Conservation (phyloP, 768 basidiomycete genomes). For the Panus rudis region DNA sequence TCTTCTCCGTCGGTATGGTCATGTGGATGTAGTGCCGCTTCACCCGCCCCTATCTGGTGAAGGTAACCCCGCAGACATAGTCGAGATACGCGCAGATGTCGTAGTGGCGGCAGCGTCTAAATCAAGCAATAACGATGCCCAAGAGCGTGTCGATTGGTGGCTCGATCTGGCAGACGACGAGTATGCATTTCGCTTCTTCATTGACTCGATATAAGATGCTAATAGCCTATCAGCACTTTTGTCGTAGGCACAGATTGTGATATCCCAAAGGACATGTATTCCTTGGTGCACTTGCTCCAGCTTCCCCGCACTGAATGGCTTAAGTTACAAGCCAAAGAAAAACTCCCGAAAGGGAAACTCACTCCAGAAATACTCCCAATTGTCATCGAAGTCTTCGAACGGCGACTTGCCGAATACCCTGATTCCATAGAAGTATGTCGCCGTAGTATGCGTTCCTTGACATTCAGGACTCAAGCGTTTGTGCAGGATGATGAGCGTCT, state of each 20-base stretch:
- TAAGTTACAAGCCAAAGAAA: slow-evolving; percentile 51
- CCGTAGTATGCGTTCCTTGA: neutral
- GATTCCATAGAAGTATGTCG: slow-evolving; percentile 51
- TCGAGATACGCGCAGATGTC: slow-evolving; percentile 69
- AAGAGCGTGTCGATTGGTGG: slow-evolving; percentile 87
- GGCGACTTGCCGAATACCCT: slow-evolving; percentile 48
- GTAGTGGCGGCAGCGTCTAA: slow-evolving; percentile 35
- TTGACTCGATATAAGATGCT: too few relatives aligned
- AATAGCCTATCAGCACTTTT: slow-evolving; percentile 38
- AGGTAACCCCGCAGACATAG: slow-evolving; percentile 78
- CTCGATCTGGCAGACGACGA: slow-evolving; percentile 87
- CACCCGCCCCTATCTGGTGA: slow-evolving; percentile 29
- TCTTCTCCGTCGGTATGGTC: slow-evolving; percentile 89
- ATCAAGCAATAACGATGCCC: slow-evolving; percentile 18
- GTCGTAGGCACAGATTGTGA: slow-evolving; percentile 45
- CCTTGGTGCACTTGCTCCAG: slow-evolving; percentile 59
- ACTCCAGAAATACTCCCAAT: slow-evolving; percentile 43
- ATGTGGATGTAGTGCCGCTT: slow-evolving; percentile 72
- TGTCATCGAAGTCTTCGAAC: slow-evolving; percentile 39
- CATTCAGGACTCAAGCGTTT: neutral
- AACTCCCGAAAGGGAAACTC: slow-evolving; percentile 66
- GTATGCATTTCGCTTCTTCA: slow-evolving; percentile 35
- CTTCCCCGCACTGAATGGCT: slow-evolving; percentile 52
- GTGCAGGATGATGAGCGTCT: slow-evolving; percentile 45
- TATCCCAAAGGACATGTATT: slow-evolving; percentile 50